Evolutionary conservation across 495 filamentous ascomycete species (phyloP).

Genomic region (Hypoxylon perforatum): DNA sequence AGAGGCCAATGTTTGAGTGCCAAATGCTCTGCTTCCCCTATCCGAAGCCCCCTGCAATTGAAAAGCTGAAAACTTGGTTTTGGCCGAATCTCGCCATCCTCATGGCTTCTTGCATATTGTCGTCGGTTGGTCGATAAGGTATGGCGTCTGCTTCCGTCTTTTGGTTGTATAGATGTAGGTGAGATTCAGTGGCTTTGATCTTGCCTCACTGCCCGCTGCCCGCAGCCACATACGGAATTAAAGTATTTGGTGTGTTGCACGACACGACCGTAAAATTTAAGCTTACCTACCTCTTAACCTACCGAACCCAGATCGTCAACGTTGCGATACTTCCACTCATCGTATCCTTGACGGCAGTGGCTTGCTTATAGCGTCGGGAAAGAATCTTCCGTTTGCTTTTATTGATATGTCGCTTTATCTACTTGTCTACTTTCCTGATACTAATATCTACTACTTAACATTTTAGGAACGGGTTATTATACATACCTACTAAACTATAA

Average conservation of each 20-base stretch:
- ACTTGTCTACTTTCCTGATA: too few species aligned
- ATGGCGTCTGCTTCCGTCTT: slow-evolving; percentile 2
- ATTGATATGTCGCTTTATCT: too few species aligned
- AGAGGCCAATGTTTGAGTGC: slow-evolving; percentile 4
- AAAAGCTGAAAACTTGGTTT: not conserved
- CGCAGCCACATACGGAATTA: too few species aligned
- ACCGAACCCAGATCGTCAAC: not conserved
- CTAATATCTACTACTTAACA: too few species aligned
- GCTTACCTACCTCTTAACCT: not conserved
- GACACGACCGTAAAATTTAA: not conserved
- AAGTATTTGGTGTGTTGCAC: not conserved
- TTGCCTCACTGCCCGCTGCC: too few species aligned
- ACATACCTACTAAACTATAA: too few species aligned
- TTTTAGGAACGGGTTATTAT: too few species aligned
- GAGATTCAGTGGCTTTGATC: not conserved
- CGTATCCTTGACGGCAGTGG: not conserved
- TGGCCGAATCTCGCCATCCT: slow-evolving; percentile 21
- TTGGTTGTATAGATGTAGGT: not conserved
- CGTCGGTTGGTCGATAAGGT: not conserved
- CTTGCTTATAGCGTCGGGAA: not conserved
- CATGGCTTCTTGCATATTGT: slow-evolving; percentile 19
- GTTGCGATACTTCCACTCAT: not conserved
- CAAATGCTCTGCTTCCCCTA: not conserved
- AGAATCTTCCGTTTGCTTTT: too few species aligned
- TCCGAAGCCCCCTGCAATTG: not conserved